These are phyloP conservation scores for Psilocybe tampanensis DNA, from an alignment of 768 basidiomycete genomes.

Conservation along the genomic window DNA sequence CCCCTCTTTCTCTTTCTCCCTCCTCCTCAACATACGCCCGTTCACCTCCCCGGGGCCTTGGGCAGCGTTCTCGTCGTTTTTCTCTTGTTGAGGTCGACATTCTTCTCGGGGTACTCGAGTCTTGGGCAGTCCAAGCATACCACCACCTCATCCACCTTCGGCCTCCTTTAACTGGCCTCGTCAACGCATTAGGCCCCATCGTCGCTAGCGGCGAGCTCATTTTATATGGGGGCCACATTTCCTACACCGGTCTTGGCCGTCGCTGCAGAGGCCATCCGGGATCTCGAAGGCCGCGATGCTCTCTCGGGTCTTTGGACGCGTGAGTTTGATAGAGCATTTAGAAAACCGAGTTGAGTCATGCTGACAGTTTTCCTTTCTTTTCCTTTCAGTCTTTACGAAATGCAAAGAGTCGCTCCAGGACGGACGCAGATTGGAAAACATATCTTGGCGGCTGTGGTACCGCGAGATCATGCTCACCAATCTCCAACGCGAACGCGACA, in stretches of 20 bases:
- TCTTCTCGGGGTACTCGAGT: not conserved
- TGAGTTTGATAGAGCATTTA: conserved; percentile 35
- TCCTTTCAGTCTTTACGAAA: conserved; percentile 72
- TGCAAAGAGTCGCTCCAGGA: conserved; percentile 80
- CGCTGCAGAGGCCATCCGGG: conserved; percentile 63
- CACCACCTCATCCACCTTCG: not conserved
- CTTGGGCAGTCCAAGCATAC: not conserved
- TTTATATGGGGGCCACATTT: conserved; percentile 32
- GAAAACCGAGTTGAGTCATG: not conserved
- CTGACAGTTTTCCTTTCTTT: not conserved
- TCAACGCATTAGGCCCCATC: not conserved
- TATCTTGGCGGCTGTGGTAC: conserved; percentile 86
- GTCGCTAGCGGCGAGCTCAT: not conserved
- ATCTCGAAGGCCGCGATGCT: conserved; percentile 70
- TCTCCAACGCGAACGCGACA: conserved; percentile 22
- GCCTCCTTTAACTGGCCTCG: not conserved
- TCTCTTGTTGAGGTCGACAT: not conserved
- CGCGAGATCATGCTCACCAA: conserved; percentile 52
- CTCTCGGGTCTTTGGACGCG: conserved; percentile 70
- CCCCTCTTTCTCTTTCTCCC: conserved; percentile 1
- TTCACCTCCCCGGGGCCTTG: not conserved
- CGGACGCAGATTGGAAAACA: conserved; percentile 83
- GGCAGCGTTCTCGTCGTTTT: not conserved
- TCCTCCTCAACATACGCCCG: not conserved
- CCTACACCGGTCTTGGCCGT: conserved; percentile 70